These are phyloP conservation scores for Hanseniaspora hatyaiensis DNA, from an alignment of 805 yeast species.

Conservation along the genomic window DNA sequence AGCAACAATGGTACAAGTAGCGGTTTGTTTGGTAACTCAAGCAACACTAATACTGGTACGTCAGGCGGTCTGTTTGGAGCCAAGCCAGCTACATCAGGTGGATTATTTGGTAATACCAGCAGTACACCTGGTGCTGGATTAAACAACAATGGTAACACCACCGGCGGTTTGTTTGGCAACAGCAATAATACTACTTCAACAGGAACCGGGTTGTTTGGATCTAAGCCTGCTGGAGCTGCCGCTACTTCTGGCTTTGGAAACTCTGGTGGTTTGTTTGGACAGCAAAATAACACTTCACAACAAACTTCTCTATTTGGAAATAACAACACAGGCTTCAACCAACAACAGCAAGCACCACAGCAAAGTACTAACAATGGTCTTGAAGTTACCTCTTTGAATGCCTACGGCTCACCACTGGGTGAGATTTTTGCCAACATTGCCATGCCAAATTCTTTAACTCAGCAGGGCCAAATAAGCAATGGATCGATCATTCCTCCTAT, in stretches of 20 bases:
- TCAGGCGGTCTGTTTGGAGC: constrained; percentile 27
- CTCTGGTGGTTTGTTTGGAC: constrained; percentile 13
- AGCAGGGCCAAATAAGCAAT: constrained; percentile 35
- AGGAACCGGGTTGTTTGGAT: neutral
- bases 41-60: constrained; percentile 18
- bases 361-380: constrained; percentile 15
- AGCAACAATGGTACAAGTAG: constrained; percentile 22
- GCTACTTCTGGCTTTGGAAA: no score
- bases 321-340: no score
- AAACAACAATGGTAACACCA: constrained; percentile 18
- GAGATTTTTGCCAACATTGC: constrained; percentile 44
- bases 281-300: constrained; percentile 24
- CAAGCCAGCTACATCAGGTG: constrained; percentile 23
- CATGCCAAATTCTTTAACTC: constrained; percentile 31
- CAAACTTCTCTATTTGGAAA: no score
- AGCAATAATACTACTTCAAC: constrained; percentile 1
- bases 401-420: constrained; percentile 55
- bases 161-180: constrained; percentile 20
- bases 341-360: constrained; percentile 29
- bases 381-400: constrained; percentile 32
- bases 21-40: constrained; percentile 34
- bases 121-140: constrained; percentile 21
- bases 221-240: constrained; percentile 1
- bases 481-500: constrained; percentile 31
- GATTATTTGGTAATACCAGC: constrained; percentile 22